Evolutionary conservation across 2,329 filamentous ascomycete genomes (phyloP).

Genomic region (Xylariaceae sp.): DNA sequence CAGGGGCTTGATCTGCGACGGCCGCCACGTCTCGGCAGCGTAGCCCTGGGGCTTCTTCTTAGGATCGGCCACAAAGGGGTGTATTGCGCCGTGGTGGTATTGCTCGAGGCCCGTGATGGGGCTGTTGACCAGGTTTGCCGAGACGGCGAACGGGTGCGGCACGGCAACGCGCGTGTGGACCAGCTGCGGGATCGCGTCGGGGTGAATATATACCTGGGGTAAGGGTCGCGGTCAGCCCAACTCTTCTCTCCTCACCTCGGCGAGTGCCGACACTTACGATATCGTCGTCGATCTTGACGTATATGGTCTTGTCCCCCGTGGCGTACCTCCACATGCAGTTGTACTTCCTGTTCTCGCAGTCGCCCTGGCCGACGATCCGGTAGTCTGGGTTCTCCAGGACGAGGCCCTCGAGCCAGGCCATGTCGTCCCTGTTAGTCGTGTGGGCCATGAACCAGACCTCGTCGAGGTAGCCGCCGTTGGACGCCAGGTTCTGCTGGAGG

Average conservation of each 20-base stretch:
- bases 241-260: neutral
- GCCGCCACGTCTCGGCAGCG: conserved; percentile 29
- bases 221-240: neutral
- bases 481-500: conserved; percentile 33
- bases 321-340: conserved; percentile 28
- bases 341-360: conserved; percentile 25
- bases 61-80: conserved; percentile 45
- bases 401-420: conserved; percentile 32
- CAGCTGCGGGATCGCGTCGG: conserved; percentile 41
- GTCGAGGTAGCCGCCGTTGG: conserved; percentile 37
- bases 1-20: conserved; percentile 22
- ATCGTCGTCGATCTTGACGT: conserved; percentile 39
- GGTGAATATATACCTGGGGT: conserved; percentile 21
- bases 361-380: conserved; percentile 25
- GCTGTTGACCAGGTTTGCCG: conserved; percentile 50
- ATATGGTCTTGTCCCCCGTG: conserved; percentile 28
- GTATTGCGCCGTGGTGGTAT: conserved; percentile 42
- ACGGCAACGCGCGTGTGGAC: conserved; percentile 44
- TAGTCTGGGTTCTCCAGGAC: conserved; percentile 29
- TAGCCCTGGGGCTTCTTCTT: conserved; percentile 16
- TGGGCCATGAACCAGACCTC: conserved; percentile 37
- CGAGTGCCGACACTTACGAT: conserved; percentile 25
- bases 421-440: conserved; percentile 30
- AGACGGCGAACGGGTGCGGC: conserved; percentile 42
- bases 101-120: conserved; percentile 47